Evolutionary conservation across 2,329 filamentous ascomycete species (phyloP), one percentile per base, ranked within the genome.

Genomic region (Lasiodiplodia theobromae): DNA sequence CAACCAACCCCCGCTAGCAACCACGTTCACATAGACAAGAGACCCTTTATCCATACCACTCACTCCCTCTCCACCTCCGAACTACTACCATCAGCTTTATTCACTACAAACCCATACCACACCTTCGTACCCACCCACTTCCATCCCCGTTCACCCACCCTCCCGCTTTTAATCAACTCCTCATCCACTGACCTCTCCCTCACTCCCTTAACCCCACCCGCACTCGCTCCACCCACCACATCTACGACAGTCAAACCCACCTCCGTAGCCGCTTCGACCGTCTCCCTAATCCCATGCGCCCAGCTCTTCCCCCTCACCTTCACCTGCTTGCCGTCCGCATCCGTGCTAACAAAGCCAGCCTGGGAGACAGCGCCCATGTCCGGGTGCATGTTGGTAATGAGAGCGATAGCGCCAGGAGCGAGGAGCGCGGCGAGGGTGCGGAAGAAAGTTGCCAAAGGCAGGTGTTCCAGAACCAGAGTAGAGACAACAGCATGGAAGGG

Each of bases 311-410:
- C 87, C 57, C 87, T 79, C 18, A 91, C 83, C 79, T 91, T 91
- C 4, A 79, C 72, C 1, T 16, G 16, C 8, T 34, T 40, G 16
- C 67, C 58, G 14, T 65, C 37, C 1, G 74, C 78, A 1, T 83
- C 83, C 21, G 76, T 77, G 7, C 88, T 86, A 14, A 87, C 80
- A 72, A 91, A 91, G 0, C 89, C 89, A 0, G 89, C 89, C 73
- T 89, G 87, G 31, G 84, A 86, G 18, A 84, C 80, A 16, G 71
- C 70, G 1, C 88, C 88, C 88, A 91, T 91, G 3, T 90, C 86
- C 1, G 83, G 77, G 74, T 91, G 89, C 89, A 91, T 91, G 73
- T 91, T 91, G 0, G 88, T 91, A n/a, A 91, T 73, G 11, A 91
- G 78, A 5, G 89, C 77, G 58, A 84, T 77, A 0, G 85, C 88